phyloP scores from a whole-genome alignment of 169 alveolate genomes.

The Miamiensis avidus region DNA sequence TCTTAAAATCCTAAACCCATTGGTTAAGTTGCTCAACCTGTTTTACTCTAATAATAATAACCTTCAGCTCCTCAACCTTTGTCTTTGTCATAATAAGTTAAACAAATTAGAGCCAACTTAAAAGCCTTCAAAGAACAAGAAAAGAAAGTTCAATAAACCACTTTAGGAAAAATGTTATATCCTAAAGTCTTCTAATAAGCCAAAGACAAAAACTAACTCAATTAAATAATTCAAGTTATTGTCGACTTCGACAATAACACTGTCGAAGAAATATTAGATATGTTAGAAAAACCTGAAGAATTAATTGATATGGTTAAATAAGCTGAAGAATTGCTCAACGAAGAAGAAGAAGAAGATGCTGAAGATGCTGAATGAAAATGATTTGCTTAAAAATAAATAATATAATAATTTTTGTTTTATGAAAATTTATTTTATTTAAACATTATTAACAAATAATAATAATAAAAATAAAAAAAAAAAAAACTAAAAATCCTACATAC shows the following conservation, averaged over 20 bases:
- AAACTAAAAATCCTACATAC: no score
- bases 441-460: no score
- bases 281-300: not conserved
- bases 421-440: no score
- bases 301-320: not conserved
- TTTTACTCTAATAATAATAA: not conserved
- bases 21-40: no score
- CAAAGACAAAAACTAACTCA: not conserved
- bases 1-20: no score
- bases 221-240: not conserved
- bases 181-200: not conserved
- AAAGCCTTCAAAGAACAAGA: not conserved
- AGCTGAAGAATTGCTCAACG: not conserved
- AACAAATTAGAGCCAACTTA: not conserved
- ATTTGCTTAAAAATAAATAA: no score
- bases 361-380: no score
- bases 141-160: not conserved
- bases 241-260: not conserved
- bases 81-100: not conserved
- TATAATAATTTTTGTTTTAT: no score
- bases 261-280: not conserved
- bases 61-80: not conserved
- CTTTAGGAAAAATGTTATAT: not conserved
- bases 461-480: no score
- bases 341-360: no score